Conservation (phyloP, 495 filamentous ascomycete species). For the Hyaloscypha variabilis region DNA sequence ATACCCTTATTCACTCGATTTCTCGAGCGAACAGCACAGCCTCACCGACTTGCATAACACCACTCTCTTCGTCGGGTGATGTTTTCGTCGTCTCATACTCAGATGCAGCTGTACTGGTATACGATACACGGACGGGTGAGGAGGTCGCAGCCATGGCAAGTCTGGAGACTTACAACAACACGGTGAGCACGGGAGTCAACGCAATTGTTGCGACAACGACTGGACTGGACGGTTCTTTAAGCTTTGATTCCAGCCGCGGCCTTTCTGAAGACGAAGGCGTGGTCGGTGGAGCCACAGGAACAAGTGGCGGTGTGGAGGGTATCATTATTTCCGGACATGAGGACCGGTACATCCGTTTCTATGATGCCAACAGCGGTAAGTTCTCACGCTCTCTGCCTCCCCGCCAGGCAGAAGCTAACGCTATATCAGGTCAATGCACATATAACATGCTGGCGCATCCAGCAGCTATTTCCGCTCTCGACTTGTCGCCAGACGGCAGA, state of each 20-base stretch:
- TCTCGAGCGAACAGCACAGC: slow-evolving; percentile 65
- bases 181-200: slow-evolving; percentile 81
- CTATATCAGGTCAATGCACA: slow-evolving; percentile 85
- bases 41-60: slow-evolving; percentile 89
- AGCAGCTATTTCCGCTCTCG: slow-evolving; percentile 85
- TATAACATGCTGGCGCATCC: slow-evolving; percentile 98
- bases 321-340: slow-evolving; percentile 95
- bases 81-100: slow-evolving; percentile 91
- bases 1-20: slow-evolving; percentile 82
- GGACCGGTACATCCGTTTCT: slow-evolving; percentile 93
- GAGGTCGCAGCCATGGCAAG: slow-evolving; percentile 91
- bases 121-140: slow-evolving; percentile 88
- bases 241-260: slow-evolving; percentile 64
- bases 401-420: slow-evolving; percentile 2
- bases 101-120: slow-evolving; percentile 87
- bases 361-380: slow-evolving; percentile 97
- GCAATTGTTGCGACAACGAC: slow-evolving; percentile 86
- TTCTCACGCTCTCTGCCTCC: slow-evolving; percentile 31
- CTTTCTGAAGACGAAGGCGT: slow-evolving; percentile 67
- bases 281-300: slow-evolving; percentile 80
- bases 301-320: slow-evolving; percentile 82
- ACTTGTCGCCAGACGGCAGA: slow-evolving; percentile 85
- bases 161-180: slow-evolving; percentile 89
- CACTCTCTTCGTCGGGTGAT: slow-evolving; percentile 82
- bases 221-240: slow-evolving; percentile 70